A percentile compares a stretch with the other conserved stretches of the same genome.
Conservation (phyloP, 1,139 yeast species). For the Casaregolazyma suthepensis region DNA sequence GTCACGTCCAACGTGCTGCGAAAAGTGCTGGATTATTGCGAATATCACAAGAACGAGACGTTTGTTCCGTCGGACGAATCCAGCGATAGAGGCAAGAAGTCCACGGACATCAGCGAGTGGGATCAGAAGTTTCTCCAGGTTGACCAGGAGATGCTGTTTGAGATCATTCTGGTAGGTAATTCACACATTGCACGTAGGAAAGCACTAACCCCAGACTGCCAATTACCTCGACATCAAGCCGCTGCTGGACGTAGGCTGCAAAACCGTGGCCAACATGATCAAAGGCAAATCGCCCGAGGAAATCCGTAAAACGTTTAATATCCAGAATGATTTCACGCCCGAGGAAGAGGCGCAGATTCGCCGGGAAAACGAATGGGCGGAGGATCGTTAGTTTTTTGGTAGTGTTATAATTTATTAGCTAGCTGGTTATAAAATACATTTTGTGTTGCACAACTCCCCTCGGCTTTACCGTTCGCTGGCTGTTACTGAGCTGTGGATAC, state of each 20-base stretch:
- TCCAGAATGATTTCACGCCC: slow-evolving; percentile 92
- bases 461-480: no score
- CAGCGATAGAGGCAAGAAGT: slow-evolving; percentile 39
- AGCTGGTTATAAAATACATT: not conserved
- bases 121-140: slow-evolving; percentile 92
- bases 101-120: slow-evolving; percentile 73
- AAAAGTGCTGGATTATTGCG: slow-evolving; percentile 95
- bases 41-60: slow-evolving; percentile 79
- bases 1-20: slow-evolving; percentile 61
- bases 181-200: not conserved
- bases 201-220: slow-evolving; percentile 49
- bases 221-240: slow-evolving; percentile 93
- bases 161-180: slow-evolving; percentile 55
- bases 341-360: slow-evolving; percentile 98
- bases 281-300: slow-evolving; percentile 95
- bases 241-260: slow-evolving; percentile 89
- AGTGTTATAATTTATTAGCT: not conserved
- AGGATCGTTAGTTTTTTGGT: slow-evolving; percentile 60
- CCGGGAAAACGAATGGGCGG: slow-evolving; percentile 99
- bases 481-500: not conserved
- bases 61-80: slow-evolving; percentile 71
- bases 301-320: slow-evolving; percentile 91
- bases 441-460: not conserved
- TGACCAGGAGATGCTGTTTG: slow-evolving; percentile 97
- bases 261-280: slow-evolving; percentile 97